Base-by-base conservation (phyloP, 2,329 filamentous ascomycete genomes). In the Calonectria pauciramosa region DNA sequence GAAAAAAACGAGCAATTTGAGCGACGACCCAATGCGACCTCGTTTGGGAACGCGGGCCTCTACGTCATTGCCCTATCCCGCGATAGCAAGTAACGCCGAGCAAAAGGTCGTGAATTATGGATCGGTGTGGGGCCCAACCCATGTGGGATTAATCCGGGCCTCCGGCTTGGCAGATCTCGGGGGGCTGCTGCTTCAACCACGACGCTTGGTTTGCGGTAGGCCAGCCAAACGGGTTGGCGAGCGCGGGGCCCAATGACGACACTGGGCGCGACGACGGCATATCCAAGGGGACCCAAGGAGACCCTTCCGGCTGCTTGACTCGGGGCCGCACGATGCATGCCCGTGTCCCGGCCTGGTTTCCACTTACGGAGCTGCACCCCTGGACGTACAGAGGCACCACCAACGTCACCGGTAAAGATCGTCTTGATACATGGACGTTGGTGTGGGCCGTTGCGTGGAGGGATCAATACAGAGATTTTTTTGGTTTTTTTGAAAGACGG, bases 161-260 rank as follows among this genome's bases (percentile, higher is more conserved):
- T 64, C 75, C 74, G 76, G 72, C 75, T 80, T 80, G 79, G 77
- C 79, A 79, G 75, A 78, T 78, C 76, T 68, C 75, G 49, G 73
- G 44, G 23, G 41, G 18, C 41, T 44, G 13, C 28, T 52, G 51
- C 3, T 28, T 8, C 30, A 32, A 32, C 30, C 4, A 32, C 34
- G 18, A 52, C 30, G n/a, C n/a, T n/a, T n/a, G n/a, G n/a, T n/a
- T n/a, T n/a, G n/a, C n/a, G n/a, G n/a, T n/a, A n/a, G 71, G 68
- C 44, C 54, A 30, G 36, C 36, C 34, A 28, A 20, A 36, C 77
- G 78, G 79, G 3, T 54, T 74, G 64, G 75, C 76, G 79, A 76
- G 78, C 76, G 75, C 75, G 71, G 71, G 74, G 30, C 26, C n/a
- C 56, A 71, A 78, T 80, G 76, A 78, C 77, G 76, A 80, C 72